Percentiles rank a stretch among this genome's conserved stretches.
Evolutionary conservation across 495 filamentous ascomycete genomes (phyloP).

Genomic region (Lophiotrema nucula): DNA sequence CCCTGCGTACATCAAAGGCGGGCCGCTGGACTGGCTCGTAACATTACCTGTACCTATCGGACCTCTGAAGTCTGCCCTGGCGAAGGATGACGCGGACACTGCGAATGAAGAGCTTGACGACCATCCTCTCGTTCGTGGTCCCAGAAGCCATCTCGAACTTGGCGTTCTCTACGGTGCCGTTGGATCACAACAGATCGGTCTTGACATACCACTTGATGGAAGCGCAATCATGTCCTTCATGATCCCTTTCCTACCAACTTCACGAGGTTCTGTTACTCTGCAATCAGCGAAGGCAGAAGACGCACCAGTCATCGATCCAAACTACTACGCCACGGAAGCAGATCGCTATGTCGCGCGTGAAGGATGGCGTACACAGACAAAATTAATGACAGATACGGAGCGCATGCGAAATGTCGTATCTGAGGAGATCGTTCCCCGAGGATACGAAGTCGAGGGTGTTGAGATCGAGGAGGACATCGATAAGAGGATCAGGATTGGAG

Average conservation of each 20-base stretch:
- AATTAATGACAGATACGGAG: constrained; percentile 18
- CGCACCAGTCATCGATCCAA: constrained; percentile 58
- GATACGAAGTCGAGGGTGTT: neutral
- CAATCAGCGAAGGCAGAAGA: constrained; percentile 54
- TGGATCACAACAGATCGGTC: neutral
- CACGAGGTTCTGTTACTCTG: constrained; percentile 54
- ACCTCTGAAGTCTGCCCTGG: neutral
- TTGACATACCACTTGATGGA: constrained; percentile 21
- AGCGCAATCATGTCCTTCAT: constrained; percentile 38
- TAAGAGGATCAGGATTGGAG: constrained; percentile 15
- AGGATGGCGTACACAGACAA: constrained; percentile 10
- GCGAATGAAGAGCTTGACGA: neutral
- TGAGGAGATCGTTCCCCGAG: constrained; percentile 8
- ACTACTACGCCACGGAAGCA: constrained; percentile 33
- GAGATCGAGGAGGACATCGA: constrained; percentile 25
- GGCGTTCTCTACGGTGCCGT: neutral
- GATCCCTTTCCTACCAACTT: constrained; percentile 39
- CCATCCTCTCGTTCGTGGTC: neutral
- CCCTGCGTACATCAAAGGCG: neutral
- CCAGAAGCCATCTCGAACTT: neutral
- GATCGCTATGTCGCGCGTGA: constrained; percentile 20
- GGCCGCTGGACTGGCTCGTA: neutral
- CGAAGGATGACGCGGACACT: too few relatives aligned
- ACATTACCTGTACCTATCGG: neutral
- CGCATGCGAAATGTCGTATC: constrained; percentile 14